These are phyloP conservation scores for Talaromyces funiculosus DNA, from an alignment of 2,329 filamentous ascomycete species.

Conservation along the genomic window DNA sequence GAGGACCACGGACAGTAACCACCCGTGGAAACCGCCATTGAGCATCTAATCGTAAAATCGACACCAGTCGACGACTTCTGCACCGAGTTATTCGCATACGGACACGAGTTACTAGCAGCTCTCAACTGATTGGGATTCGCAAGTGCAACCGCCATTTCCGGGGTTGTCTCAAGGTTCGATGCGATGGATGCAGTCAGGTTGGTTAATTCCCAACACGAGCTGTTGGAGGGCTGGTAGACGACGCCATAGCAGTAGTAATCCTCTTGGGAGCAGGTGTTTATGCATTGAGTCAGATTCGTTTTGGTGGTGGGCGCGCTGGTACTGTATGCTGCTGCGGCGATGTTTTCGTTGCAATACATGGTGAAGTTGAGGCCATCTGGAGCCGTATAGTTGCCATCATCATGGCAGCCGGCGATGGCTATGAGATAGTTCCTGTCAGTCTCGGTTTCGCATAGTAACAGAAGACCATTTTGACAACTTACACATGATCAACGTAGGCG, in stretches of 20 bases:
- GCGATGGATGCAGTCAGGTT: not conserved
- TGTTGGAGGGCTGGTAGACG: conserved; percentile 9
- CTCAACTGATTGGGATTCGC: not conserved
- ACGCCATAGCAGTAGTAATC: conserved; percentile 2
- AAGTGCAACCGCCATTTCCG: not conserved
- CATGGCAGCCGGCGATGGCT: not conserved
- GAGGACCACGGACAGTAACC: conserved; percentile 1
- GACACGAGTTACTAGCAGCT: conserved; percentile 1
- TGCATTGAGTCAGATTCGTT: conserved; percentile 4
- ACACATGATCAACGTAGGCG: not conserved
- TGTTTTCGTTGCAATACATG: conserved; percentile 6
- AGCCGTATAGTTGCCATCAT: conserved; percentile 7
- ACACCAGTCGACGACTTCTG: not conserved
- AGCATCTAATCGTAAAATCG: conserved; percentile 7
- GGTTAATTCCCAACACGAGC: conserved; percentile 11
- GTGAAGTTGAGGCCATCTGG: conserved; percentile 12
- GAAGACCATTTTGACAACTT: not conserved
- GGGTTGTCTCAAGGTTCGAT: not conserved
- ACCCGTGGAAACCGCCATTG: not conserved
- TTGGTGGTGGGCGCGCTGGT: not conserved
- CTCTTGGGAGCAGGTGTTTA: conserved; percentile 1
- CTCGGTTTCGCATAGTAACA: not conserved
- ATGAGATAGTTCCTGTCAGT: not conserved
- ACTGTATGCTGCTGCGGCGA: conserved; percentile 2
- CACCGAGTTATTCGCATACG: conserved; percentile 1